Base-by-base conservation (phyloP, 2,329 filamentous ascomycete species). In the Gliomastix tumulicola region DNA sequence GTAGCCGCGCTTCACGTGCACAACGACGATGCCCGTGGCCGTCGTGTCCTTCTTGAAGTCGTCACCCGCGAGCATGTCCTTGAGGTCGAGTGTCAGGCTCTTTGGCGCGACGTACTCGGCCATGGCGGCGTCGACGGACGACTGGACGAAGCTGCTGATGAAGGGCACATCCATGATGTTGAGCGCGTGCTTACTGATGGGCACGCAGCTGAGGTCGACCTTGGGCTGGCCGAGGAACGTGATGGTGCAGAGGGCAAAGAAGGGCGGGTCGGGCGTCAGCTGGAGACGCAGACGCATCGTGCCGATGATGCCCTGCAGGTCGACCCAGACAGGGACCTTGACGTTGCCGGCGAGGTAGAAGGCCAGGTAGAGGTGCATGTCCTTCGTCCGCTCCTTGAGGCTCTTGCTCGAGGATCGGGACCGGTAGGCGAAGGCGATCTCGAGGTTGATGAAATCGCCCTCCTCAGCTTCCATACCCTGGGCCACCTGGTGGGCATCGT, bases 51-150 rank as follows among this genome's bases (percentile, higher is more conserved):
- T 86, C 56, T 87, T 88, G 63, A 83, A 87, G 48, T 88, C 83
- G 40, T 86, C 82, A 5, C 84, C 84, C 7, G 84, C 71, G 11
- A 88, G 69, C 79, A 87, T 87, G 41, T 85, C 81, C 53, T 86
- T 84, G 22, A 88, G 62, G 51, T 88, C 79, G 6, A 88, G 63
- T 0, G 83, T 86, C 36, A 87, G 59, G 38, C 79, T 84, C 60
- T 85, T 86, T 0, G 84, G 84, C 0, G 84, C 83, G 2, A 88
- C 84, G 44, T 87, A 88, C 51, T 86, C 76, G 1, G 82, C 79
- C 50, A 86, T 68, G 1, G 84, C 82, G 2, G 84, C 82, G 45
- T 86, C 81, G 35, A 88, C 78, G 2, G 82, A 76, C 1, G 77
- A 82, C 47, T 88, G 82, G 3, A 88, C 82, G 46, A 88, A 88